phyloP scores from a whole-genome alignment of 2,329 filamentous ascomycete genomes.

The Metarhizium rileyi region DNA sequence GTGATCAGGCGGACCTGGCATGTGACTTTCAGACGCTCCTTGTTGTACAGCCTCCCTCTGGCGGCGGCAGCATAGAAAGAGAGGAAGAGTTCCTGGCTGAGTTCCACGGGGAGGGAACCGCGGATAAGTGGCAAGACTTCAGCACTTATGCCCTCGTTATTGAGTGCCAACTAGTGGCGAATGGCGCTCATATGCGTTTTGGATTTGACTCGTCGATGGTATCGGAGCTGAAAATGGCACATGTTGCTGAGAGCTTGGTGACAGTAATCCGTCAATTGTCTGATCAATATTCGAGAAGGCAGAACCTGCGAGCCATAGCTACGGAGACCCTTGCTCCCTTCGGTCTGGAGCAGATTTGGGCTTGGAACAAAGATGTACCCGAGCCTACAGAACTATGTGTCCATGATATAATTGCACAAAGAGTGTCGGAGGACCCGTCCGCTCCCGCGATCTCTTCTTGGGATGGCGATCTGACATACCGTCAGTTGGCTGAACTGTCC shows the following conservation, averaged over 20 bases:
- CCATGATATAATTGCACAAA: conserved; percentile 14
- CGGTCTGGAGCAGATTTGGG: conserved; percentile 6
- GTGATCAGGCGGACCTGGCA: conserved; percentile 1
- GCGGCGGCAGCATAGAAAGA: background rate
- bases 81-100: conserved; percentile 3
- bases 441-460: conserved; percentile 13
- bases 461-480: conserved; percentile 16
- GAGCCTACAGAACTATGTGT: conserved; percentile 8
- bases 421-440: conserved; percentile 4
- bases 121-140: conserved; percentile 8
- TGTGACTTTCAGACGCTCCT: conserved; percentile 12
- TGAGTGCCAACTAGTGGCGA: conserved; percentile 7
- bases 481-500: conserved; percentile 7
- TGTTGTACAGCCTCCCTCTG: conserved; percentile 9
- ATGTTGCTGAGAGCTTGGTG: background rate
- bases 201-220: background rate
- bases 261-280: background rate
- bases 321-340: background rate
- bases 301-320: background rate
- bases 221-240: background rate
- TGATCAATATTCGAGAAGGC: background rate
- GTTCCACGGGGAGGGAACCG: background rate
- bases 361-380: conserved; percentile 12
- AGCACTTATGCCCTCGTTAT: conserved; percentile 10
- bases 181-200: background rate